Base-by-base conservation (phyloP, 2,329 filamentous ascomycete species). In the Botryotinia calthae region DNA sequence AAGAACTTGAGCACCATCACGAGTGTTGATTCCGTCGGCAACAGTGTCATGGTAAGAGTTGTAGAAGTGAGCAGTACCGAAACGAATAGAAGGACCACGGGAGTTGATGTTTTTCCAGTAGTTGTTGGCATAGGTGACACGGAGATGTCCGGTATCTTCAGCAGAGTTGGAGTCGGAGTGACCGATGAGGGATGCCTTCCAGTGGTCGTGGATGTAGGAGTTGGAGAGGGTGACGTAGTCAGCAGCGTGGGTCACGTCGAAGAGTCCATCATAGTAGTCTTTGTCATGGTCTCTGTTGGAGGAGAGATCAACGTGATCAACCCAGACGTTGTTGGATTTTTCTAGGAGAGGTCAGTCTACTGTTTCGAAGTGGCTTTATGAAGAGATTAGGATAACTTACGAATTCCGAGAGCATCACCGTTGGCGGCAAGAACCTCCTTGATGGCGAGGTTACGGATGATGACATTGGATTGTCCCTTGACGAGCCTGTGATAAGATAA, bases 401-500 rank as follows among this genome's bases (percentile, higher is more conserved):
- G 83, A 7, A 88, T 82, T 4, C 84, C 83, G 70, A 89, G 82
- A 28, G 58, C 85, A 79, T 89, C 87, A 63, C 85, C 85, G 62
- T 77, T 76, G 44, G 82, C 81, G 9, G 82, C 80, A 12, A 83
- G 82, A 2, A 87, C 84, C 72, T 86, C 84, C 75, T 82, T 79
- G 74, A 88, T 84, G 75, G 85, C 85, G 51, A 89, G 78, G 81
- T 89, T 89, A 59, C 85, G 86, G 69, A 89, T 78, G 71, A 89
- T 88, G 70, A 89, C 87, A 75, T 89, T 89, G 72, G 78, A 83
- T 34, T 80, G 40, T 16, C 81, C 59, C n/a, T 56, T 65, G 22
- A 71, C 42, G 69, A 71, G 59, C 12, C 69, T 71, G 6, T 61
- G 28, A 42, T 14, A 48, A 20, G 31, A 51, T 59, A 40, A 67